These are phyloP conservation scores for Cornus kousa DNA, from an alignment of 148 eudicot species.

Conservation along the genomic window DNA sequence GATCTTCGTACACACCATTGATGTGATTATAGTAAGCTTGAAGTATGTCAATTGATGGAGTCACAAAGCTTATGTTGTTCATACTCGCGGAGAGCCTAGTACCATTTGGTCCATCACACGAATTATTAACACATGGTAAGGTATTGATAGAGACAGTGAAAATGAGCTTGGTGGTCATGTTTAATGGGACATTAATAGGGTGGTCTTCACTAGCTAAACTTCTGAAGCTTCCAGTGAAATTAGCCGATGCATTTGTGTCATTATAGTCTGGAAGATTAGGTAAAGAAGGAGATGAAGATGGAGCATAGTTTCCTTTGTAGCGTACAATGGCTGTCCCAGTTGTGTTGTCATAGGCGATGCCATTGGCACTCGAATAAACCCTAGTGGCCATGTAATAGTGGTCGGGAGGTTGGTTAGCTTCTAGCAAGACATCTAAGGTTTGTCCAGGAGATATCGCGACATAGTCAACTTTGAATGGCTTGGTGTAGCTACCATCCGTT, in stretches of 20 bases:
- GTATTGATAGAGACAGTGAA: slow-evolving; percentile 15
- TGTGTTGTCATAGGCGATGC: background rate
- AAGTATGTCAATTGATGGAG: slow-evolving; percentile 17
- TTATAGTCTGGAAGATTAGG: slow-evolving; percentile 18
- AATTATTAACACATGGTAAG: slow-evolving; percentile 5
- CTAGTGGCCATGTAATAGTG: slow-evolving; percentile 8
- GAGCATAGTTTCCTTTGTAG: slow-evolving; percentile 1
- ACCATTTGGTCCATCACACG: slow-evolving; percentile 15
- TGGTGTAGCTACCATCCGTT: slow-evolving; percentile 9
- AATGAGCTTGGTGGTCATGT: slow-evolving; percentile 6
- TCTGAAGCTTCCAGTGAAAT: slow-evolving; percentile 7
- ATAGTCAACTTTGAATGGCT: slow-evolving; percentile 2
- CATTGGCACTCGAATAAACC: background rate
- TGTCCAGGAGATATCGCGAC: slow-evolving; percentile 11
- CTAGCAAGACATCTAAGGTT: slow-evolving; percentile 9
- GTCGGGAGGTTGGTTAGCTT: background rate
- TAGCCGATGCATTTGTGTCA: slow-evolving; percentile 12
- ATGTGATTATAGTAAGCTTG: slow-evolving; percentile 18
- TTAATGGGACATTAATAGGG: slow-evolving; percentile 7
- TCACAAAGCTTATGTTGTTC: slow-evolving; percentile 19
- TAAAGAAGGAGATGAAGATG: background rate
- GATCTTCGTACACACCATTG: slow-evolving; percentile 16
- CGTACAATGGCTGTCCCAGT: slow-evolving; percentile 10
- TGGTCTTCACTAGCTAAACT: slow-evolving; percentile 8
- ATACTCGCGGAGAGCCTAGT: slow-evolving; percentile 13